phyloP scores from a whole-genome alignment of 176 grass and related monocot species.

The Phoenix roebelenii region DNA sequence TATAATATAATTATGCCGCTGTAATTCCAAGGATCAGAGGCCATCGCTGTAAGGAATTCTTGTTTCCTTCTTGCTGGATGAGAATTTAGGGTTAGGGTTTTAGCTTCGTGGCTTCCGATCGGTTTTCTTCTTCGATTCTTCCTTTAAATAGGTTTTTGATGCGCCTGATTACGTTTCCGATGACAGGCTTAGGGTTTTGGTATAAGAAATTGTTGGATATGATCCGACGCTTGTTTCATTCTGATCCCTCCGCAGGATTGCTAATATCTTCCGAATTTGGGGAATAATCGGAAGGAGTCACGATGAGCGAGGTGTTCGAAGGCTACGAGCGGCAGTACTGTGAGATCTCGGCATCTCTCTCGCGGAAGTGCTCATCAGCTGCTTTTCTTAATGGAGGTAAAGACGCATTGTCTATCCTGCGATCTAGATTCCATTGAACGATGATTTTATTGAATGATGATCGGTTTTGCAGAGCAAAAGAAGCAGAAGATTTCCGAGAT shows the following conservation, averaged over 20 bases:
- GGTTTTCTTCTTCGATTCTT: no score
- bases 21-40: no score
- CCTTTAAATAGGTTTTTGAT: no score
- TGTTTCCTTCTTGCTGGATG: no score
- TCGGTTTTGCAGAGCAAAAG: conserved; percentile 49
- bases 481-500: conserved; percentile 80
- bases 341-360: conserved; percentile 72
- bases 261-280: not conserved
- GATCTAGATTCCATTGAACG: not conserved
- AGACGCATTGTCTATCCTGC: no score
- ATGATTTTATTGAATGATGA: not conserved
- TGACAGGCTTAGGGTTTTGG: not conserved
- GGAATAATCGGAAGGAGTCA: conserved; percentile 3
- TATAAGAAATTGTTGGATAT: not conserved
- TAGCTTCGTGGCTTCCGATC: no score
- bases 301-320: conserved; percentile 72
- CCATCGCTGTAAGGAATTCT: no score
- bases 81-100: no score
- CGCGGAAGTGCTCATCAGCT: conserved; percentile 60
- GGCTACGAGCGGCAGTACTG: conserved; percentile 84
- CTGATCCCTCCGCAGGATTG: not conserved
- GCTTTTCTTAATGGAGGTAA: conserved; percentile 57
- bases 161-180: not conserved
- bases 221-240: not conserved
- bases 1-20: no score